Evolutionary conservation across 1,284 basidiomycete species (phyloP).

Genomic region (Ganoderma lucidum): DNA sequence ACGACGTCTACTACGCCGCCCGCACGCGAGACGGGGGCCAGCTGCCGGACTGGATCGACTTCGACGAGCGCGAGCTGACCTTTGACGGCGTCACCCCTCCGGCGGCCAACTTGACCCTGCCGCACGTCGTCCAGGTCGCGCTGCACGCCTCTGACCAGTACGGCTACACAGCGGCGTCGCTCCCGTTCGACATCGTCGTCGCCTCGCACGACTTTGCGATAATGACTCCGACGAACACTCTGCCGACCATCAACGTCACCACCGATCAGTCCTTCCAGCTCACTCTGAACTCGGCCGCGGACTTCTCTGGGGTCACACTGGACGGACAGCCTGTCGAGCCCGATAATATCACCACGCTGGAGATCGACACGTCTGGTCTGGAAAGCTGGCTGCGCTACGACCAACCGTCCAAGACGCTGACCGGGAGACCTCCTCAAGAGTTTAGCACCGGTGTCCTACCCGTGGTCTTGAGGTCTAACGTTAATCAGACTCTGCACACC

Average conservation of each 20-base stretch:
- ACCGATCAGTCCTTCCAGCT: slow-evolving; percentile 61
- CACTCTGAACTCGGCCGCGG: slow-evolving; percentile 62
- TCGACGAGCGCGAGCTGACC: slow-evolving; percentile 73
- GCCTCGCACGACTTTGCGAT: slow-evolving; percentile 72
- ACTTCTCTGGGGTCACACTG: slow-evolving; percentile 67
- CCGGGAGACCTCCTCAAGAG: slow-evolving; percentile 64
- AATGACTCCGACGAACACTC: slow-evolving; percentile 41
- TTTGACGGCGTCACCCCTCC: slow-evolving; percentile 82
- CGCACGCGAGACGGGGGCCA: slow-evolving; percentile 70
- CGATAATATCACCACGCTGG: slow-evolving; percentile 58
- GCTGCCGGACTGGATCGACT: slow-evolving; percentile 82
- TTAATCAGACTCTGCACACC: slow-evolving; percentile 72
- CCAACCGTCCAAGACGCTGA: slow-evolving; percentile 58
- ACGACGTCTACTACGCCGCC: slow-evolving; percentile 72
- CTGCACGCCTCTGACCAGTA: slow-evolving; percentile 73
- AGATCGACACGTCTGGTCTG: slow-evolving; percentile 64
- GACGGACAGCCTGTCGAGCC: slow-evolving; percentile 65
- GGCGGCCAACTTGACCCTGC: slow-evolving; percentile 46
- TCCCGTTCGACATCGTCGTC: slow-evolving; percentile 65
- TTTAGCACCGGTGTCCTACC: slow-evolving; percentile 56
- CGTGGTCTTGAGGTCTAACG: slow-evolving; percentile 64
- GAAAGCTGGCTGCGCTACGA: slow-evolving; percentile 75
- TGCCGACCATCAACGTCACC: slow-evolving; percentile 75
- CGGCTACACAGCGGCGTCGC: slow-evolving; percentile 62
- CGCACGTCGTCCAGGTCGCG: slow-evolving; percentile 56